Conservation (phyloP, 169 alveolate genomes). For the Cryptosporidium ryanae region DNA sequence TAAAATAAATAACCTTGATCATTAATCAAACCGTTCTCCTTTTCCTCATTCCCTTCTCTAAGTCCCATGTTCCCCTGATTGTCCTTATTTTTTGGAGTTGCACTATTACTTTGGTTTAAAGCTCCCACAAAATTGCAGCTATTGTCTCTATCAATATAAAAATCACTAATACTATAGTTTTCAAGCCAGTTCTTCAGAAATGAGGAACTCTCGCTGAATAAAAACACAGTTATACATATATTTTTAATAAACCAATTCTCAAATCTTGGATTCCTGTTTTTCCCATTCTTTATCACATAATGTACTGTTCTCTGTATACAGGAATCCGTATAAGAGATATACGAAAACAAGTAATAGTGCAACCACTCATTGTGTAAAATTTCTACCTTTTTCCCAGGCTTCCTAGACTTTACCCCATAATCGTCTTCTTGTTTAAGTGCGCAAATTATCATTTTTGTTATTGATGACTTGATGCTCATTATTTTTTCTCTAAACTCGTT, state of each 20-base stretch:
- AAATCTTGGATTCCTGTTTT: background rate
- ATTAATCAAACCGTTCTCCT: background rate
- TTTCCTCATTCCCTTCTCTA: background rate
- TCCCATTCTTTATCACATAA: conserved; percentile 10
- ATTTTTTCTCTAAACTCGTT: conserved; percentile 13
- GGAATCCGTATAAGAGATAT: conserved; percentile 38
- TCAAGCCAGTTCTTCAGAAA: conserved; percentile 66
- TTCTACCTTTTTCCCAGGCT: background rate
- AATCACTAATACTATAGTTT: conserved; percentile 27
- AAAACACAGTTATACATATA: conserved; percentile 58
- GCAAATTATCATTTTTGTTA: conserved; percentile 10
- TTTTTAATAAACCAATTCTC: conserved; percentile 50
- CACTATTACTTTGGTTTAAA: background rate
- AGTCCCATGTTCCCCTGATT: background rate
- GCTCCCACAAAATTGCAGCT: too few species aligned
- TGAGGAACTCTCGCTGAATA: conserved; percentile 42
- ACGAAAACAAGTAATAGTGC: conserved; percentile 51
- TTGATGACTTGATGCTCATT: background rate
- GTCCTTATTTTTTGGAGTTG: background rate
- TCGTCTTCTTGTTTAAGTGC: conserved; percentile 16
- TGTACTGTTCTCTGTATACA: conserved; percentile 49
- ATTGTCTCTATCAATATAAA: background rate
- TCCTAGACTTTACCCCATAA: background rate
- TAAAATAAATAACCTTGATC: conserved; percentile 62
- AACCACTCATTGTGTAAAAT: conserved; percentile 45